phyloP scores from a whole-genome alignment of 805 yeast genomes.

The Yamadazyma sp. region DNA sequence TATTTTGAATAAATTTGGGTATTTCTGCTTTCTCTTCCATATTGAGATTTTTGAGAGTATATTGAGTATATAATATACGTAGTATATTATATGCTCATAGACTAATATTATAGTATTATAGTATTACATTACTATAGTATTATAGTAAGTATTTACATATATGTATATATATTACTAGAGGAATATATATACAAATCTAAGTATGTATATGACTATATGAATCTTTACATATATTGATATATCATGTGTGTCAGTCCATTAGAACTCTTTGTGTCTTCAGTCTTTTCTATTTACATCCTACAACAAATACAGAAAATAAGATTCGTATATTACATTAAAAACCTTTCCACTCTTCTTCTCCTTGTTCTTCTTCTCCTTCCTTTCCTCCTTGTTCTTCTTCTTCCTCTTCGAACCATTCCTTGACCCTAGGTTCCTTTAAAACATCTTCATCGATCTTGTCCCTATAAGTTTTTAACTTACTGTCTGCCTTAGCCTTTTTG shows the following conservation, averaged over 20 bases:
- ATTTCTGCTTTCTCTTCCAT: conserved; percentile 19
- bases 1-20: conserved; percentile 37
- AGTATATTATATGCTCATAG: neutral
- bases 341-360: conserved; percentile 34
- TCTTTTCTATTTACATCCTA: conserved; percentile 1
- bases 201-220: too few species aligned
- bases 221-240: too few species aligned
- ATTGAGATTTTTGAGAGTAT: neutral
- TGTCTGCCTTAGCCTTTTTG: conserved; percentile 44
- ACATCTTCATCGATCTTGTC: conserved; percentile 64
- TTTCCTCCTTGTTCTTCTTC: conserved; percentile 18
- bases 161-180: too few species aligned
- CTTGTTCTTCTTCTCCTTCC: conserved; percentile 20
- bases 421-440: conserved; percentile 58
- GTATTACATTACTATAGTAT: too few species aligned
- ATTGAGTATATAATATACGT: neutral
- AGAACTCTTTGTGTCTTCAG: too few species aligned
- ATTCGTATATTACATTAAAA: conserved; percentile 16
- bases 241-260: too few species aligned
- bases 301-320: too few species aligned
- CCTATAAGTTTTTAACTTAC: conserved; percentile 60
- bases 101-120: too few species aligned
- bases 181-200: too few species aligned
- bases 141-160: too few species aligned
- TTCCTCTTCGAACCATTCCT: conserved; percentile 57